Evolutionary conservation across 1,139 yeast genomes (phyloP).

Genomic region (Komagataea norvegica): DNA sequence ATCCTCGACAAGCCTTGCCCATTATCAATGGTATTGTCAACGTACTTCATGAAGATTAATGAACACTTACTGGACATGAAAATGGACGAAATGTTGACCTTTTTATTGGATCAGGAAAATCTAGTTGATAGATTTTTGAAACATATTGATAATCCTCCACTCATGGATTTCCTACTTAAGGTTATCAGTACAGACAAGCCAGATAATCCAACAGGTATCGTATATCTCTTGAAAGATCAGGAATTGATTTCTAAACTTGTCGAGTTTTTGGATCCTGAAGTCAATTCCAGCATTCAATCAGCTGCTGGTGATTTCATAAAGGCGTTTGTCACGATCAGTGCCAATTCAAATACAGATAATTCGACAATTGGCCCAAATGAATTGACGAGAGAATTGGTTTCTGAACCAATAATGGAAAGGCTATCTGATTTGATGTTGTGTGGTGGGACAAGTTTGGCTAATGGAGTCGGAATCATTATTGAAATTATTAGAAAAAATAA

Average conservation of each 20-base stretch:
- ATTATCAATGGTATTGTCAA: conserved; percentile 70
- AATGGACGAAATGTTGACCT: conserved; percentile 70
- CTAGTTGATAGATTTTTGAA: conserved; percentile 52
- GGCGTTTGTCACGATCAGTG: conserved; percentile 89
- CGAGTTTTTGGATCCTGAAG: conserved; percentile 47
- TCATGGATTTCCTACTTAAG: conserved; percentile 71
- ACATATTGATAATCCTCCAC: conserved; percentile 57
- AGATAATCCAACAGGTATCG: conserved; percentile 58
- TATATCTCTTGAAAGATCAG: conserved; percentile 49
- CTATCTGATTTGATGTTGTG: conserved; percentile 79
- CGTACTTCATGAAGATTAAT: conserved; percentile 90
- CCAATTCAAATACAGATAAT: conserved; percentile 75
- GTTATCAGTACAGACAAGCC: conserved; percentile 63
- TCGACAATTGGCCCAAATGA: conserved; percentile 97
- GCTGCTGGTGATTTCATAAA: conserved; percentile 95
- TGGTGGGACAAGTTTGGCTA: conserved; percentile 90
- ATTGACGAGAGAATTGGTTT: conserved; percentile 82
- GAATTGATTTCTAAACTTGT: conserved; percentile 48
- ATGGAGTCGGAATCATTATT: conserved; percentile 93
- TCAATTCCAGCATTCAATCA: conserved; percentile 67
- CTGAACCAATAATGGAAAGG: conserved; percentile 58
- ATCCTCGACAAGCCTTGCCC: conserved; percentile 63
- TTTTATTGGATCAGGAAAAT: conserved; percentile 45
- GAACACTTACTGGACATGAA: conserved; percentile 91
- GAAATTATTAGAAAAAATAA: conserved; percentile 94